These are phyloP conservation scores for Coemansia sp. DNA, from an alignment of 192 early-diverging fungal genomes.

Conservation along the genomic window DNA sequence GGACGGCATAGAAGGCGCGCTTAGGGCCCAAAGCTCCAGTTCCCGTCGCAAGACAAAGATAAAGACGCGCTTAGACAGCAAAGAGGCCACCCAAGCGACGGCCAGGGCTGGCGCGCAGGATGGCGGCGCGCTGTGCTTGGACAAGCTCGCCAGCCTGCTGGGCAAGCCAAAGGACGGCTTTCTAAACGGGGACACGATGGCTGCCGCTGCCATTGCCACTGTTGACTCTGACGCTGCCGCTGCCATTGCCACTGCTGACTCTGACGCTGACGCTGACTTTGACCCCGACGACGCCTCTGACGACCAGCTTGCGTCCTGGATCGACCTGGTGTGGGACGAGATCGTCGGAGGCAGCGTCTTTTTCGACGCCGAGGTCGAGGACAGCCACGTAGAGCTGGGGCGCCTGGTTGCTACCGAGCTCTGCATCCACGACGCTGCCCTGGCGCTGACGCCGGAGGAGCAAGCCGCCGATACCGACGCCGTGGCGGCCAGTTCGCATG, in stretches of 20 bases:
- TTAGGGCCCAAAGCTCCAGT: constrained; percentile 6
- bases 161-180: not conserved
- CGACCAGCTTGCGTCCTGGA: constrained; percentile 33
- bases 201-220: not conserved
- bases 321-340: constrained; percentile 29
- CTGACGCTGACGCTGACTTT: constrained; percentile 19
- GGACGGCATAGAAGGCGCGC: constrained; percentile 17
- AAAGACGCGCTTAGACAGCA: not conserved
- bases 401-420: constrained; percentile 30
- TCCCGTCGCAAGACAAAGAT: not conserved
- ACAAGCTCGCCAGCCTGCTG: not conserved
- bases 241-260: too few relatives aligned
- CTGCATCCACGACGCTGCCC: constrained; percentile 13
- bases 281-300: constrained; percentile 31
- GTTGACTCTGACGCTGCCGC: not conserved
- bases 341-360: constrained; percentile 12
- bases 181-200: not conserved
- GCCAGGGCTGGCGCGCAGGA: not conserved
- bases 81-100: not conserved
- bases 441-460: not conserved
- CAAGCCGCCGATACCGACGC: not conserved
- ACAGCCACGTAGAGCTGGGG: constrained; percentile 26
- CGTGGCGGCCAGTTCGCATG: constrained; percentile 4
- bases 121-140: not conserved
- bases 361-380: constrained; percentile 10